Conservation (phyloP, 139 green algal species). For the Chlorella sp. region DNA sequence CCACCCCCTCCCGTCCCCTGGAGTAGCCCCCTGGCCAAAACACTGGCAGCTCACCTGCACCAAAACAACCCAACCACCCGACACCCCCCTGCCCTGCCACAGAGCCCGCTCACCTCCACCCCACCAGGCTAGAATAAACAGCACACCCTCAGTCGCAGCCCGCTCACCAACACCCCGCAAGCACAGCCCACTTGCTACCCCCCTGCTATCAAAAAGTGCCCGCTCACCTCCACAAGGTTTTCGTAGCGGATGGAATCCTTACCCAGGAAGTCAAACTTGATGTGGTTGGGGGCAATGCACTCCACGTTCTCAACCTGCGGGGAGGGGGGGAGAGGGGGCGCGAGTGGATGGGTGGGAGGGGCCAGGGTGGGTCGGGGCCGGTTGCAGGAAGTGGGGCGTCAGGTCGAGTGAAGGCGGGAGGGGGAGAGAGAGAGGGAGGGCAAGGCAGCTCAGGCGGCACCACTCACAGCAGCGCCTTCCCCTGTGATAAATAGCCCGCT, state of each 20-base stretch:
- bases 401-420: not conserved
- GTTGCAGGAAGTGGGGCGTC: not conserved
- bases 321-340: not conserved
- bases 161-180: too few species aligned
- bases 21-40: not conserved
- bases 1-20: not conserved
- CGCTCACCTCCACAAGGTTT: constrained; percentile 83
- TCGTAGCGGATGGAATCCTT: constrained; percentile 99
- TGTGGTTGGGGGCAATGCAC: constrained; percentile 65
- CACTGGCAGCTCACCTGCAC: not conserved
- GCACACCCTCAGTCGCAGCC: too few species aligned
- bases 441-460: not conserved
- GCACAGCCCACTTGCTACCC: too few species aligned
- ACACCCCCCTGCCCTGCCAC: too few species aligned
- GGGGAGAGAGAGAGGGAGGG: not conserved
- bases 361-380: not conserved
- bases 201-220: too few species aligned
- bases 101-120: too few species aligned
- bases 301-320: constrained; percentile 88
- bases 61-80: too few species aligned
- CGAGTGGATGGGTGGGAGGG: too few species aligned
- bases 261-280: constrained; percentile 99
- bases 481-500: too few species aligned
- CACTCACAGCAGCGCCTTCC: too few species aligned
- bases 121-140: too few species aligned